Conservation (phyloP, 2,329 filamentous ascomycete species). For the Stylonectria norvegica region DNA sequence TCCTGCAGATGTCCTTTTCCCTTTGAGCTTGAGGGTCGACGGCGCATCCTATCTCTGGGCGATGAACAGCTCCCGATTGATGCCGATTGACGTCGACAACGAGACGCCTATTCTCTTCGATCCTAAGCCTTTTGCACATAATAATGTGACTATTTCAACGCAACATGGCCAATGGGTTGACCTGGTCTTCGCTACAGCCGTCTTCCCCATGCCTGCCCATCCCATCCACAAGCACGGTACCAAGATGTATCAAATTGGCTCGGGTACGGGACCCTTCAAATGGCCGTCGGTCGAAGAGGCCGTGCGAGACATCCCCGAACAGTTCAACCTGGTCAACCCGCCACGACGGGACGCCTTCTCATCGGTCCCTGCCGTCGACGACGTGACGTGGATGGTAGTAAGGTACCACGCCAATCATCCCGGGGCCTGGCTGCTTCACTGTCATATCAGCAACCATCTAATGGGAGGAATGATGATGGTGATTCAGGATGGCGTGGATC, state of each 20-base stretch:
- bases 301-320: constrained; percentile 39
- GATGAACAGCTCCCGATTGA: constrained; percentile 44
- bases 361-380: constrained; percentile 19
- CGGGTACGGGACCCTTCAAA: constrained; percentile 47
- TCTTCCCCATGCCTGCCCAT: constrained; percentile 47
- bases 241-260: constrained; percentile 56
- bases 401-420: constrained; percentile 52
- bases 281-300: constrained; percentile 55
- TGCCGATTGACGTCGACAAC: constrained; percentile 36
- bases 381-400: constrained; percentile 44
- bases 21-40: constrained; percentile 38
- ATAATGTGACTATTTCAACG: constrained; percentile 49
- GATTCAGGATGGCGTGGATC: constrained; percentile 46
- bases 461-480: constrained; percentile 54
- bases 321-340: constrained; percentile 57
- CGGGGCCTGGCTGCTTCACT: constrained; percentile 54
- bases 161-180: constrained; percentile 52
- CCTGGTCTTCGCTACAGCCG: constrained; percentile 46
- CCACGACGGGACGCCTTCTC: constrained; percentile 46
- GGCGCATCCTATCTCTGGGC: constrained; percentile 52
- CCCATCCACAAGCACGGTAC: constrained; percentile 63
- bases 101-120: constrained; percentile 45
- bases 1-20: constrained; percentile 44
- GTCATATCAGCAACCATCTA: constrained; percentile 53
- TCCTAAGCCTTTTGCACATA: constrained; percentile 29